Base-by-base conservation (phyloP, 805 yeast species). In the Hemisphaericaspora nanyangensis region DNA sequence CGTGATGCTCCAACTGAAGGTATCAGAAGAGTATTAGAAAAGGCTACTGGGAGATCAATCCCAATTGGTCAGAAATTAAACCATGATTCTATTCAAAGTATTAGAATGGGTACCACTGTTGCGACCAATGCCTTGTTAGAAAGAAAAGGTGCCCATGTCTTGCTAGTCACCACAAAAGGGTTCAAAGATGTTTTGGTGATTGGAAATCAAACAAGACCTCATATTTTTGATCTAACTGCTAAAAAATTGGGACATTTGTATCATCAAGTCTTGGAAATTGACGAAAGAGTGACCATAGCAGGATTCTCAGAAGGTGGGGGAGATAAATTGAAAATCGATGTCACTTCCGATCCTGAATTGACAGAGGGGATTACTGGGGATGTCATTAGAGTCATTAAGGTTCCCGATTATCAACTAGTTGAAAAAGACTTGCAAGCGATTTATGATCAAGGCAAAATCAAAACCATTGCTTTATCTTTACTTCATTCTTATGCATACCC, bases 71-170 rank as follows among this genome's bases (percentile, higher is more conserved):
- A 43, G 25, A 58, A 56, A 34, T 60, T 89, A 43, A 87, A 82
- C 42, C 72, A 86, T 1, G 70, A 79, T 3, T 61, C 63, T 3
- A 84, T 88, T 28, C 79, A 77, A 38, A 75, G 81, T 31, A 78
- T 89, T 34, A 70, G 95, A 40, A 82, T 90, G 85, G 97, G 97
- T 3, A 89, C 97, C 4, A 90, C 97, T 0, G 93, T 89, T 8
- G 98, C 99, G 2, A 91, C 98, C 6, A 91, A 91, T 63, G 96
- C 98, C 1, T 72, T 93, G 25, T 70, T 91, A 43, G 98, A 91
- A 55, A 74, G 98, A 46, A 89, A 89, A 55, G 99, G 98, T 37
- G 95, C 89, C 41, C 67, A 79, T 24, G 90, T 95, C 50, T 95
- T 93, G 1, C 70, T 91, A 43, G 61, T 90, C 5, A 88, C 95